These are phyloP conservation scores for Penicillium macrosclerotiorum DNA, from an alignment of 495 filamentous ascomycete species.

Conservation along the genomic window DNA sequence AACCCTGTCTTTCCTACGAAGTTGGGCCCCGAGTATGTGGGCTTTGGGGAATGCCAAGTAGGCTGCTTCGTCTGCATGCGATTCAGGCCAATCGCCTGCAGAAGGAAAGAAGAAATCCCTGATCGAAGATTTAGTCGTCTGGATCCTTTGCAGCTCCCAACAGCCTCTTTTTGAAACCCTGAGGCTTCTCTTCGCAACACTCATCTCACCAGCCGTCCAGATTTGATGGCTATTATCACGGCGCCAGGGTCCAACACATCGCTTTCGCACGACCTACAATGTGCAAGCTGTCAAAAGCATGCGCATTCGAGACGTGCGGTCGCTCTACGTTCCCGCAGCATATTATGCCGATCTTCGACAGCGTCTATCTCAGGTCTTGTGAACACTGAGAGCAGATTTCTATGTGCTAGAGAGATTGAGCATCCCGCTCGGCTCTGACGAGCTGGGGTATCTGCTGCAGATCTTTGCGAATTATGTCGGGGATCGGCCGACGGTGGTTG, in stretches of 20 bases:
- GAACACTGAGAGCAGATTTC: slow-evolving; percentile 62
- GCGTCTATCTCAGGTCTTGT: slow-evolving; percentile 47
- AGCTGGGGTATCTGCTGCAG: slow-evolving; percentile 75
- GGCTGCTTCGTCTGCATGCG: slow-evolving; percentile 70
- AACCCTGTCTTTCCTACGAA: slow-evolving; percentile 22
- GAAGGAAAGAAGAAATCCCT: slow-evolving; percentile 71
- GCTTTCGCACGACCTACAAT: slow-evolving; percentile 71
- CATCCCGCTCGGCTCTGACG: slow-evolving; percentile 82
- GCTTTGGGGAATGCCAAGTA: slow-evolving; percentile 87
- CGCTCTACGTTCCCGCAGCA: slow-evolving; percentile 68
- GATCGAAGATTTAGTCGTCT: slow-evolving; percentile 67
- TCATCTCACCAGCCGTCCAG: slow-evolving; percentile 9
- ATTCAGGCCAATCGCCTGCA: slow-evolving; percentile 70
- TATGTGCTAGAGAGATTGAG: slow-evolving; percentile 63
- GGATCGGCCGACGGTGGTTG: slow-evolving; percentile 81
- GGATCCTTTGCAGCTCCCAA: not conserved
- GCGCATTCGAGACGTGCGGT: slow-evolving; percentile 68
- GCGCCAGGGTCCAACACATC: slow-evolving; percentile 79
- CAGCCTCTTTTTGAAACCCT: not conserved
- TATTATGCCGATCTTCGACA: slow-evolving; percentile 68
- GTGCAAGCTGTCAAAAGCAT: slow-evolving; percentile 61
- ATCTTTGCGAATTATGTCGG: slow-evolving; percentile 81
- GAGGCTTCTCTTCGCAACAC: not conserved
- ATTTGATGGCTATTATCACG: slow-evolving; percentile 71
- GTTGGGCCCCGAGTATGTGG: slow-evolving; percentile 51